Evolutionary conservation across 1,139 yeast genomes (phyloP), one percentile per base, ranked within the genome.

Genomic region (Debaryomyces fabryi): DNA sequence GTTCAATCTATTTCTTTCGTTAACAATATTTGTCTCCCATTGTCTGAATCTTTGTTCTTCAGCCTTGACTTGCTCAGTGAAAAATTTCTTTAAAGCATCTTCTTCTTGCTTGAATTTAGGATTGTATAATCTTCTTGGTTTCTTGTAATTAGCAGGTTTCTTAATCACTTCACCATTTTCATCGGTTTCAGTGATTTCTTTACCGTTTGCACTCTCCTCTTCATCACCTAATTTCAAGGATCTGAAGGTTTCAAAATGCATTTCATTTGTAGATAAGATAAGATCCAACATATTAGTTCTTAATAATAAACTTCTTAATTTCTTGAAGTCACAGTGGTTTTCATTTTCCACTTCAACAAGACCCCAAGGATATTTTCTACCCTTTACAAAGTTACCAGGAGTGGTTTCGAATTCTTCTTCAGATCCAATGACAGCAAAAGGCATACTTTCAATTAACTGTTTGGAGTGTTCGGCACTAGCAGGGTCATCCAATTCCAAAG

Each of bases 311-410:
- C 92, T 83, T 71, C 99, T 86, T 63, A 93, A 79, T 69, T 91
- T 91, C 69, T 90, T 85, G 74, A 95, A 93, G 70, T 93, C 99
- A 72, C 97, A 92, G 67, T 93, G 98, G 52, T 81, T 80, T 64
- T 92, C 98, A 68, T 93, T 93, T 69, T 93, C 99, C 46, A 93
- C 97, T 69, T 93, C 98, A 45, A 93, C 98, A 47, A 89, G 78
- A 39, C 99, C 99, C 99, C 99, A 93, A 53, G 96, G 92, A 65
- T 93, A 93, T 67, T 89, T 89, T 71, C 99, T 86, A 42, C 97
- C 99, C 55, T 88, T 81, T 43, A 90, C 92, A 54, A 81, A 75
- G 55, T 82, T 79, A 35, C 97, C 97, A 41, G 86, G 84, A 21
- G 84, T 77, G 45, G 86, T 78, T 62, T 89, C 92, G 53, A 84